These are phyloP conservation scores for Myxozyma geophila DNA, from an alignment of 805 yeast species.

Conservation along the genomic window DNA sequence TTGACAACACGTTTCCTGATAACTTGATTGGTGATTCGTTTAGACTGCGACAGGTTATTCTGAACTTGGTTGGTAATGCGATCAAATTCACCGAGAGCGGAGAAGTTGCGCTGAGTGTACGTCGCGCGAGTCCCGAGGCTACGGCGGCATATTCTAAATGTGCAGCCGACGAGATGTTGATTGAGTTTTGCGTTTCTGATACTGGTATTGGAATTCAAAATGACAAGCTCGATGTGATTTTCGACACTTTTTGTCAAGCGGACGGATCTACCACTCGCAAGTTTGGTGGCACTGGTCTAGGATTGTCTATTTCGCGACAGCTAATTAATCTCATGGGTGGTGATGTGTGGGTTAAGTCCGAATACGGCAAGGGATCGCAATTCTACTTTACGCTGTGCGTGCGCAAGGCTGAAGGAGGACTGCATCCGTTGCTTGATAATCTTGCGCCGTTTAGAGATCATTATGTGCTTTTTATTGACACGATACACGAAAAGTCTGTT, in stretches of 20 bases:
- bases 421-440: slow-evolving; percentile 67
- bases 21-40: slow-evolving; percentile 86
- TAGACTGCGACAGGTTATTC: slow-evolving; percentile 82
- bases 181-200: slow-evolving; percentile 86
- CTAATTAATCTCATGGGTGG: slow-evolving; percentile 92
- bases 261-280: slow-evolving; percentile 92
- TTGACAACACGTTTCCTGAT: slow-evolving; percentile 87
- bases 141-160: not conserved
- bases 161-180: slow-evolving; percentile 53
- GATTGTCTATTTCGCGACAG: slow-evolving; percentile 84
- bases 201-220: slow-evolving; percentile 87
- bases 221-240: slow-evolving; percentile 82
- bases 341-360: slow-evolving; percentile 86
- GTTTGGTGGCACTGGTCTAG: slow-evolving; percentile 92
- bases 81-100: slow-evolving; percentile 85
- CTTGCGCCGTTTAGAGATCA: slow-evolving; percentile 74
- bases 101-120: slow-evolving; percentile 75
- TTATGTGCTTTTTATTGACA: slow-evolving; percentile 69
- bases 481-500: slow-evolving; percentile 60
- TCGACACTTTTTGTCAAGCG: slow-evolving; percentile 90
- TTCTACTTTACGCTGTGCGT: slow-evolving; percentile 81
- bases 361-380: slow-evolving; percentile 78
- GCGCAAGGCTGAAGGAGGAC: slow-evolving; percentile 67
- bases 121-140: slow-evolving; percentile 11
- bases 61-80: slow-evolving; percentile 87